Conservation (phyloP, 495 filamentous ascomycete genomes). For the Amniculicola lignicola region DNA sequence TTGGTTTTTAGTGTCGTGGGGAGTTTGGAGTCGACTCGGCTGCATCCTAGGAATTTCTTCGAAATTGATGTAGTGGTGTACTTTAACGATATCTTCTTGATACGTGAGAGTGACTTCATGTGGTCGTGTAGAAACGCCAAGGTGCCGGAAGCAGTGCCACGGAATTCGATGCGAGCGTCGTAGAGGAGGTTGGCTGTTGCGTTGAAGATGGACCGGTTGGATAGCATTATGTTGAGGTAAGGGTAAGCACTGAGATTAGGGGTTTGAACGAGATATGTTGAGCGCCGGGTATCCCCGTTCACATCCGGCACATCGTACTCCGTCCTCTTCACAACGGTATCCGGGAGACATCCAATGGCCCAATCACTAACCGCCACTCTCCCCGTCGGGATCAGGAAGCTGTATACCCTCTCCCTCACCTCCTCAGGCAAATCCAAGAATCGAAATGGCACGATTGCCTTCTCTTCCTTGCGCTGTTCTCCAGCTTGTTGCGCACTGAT, state of each 20-base stretch:
- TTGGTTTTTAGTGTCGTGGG: constrained; percentile 10
- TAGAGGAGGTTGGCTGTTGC: constrained; percentile 4
- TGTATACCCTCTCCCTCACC: constrained; percentile 3
- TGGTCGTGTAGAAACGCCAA: constrained; percentile 18
- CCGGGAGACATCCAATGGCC: constrained; percentile 6
- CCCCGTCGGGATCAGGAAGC: neutral
- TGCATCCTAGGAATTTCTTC: constrained; percentile 6
- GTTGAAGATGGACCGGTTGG: neutral
- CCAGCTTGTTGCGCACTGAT: neutral
- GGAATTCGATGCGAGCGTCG: constrained; percentile 1
- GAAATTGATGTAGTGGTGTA: constrained; percentile 9
- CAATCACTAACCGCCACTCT: constrained; percentile 8
- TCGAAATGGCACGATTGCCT: constrained; percentile 1
- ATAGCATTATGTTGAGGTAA: constrained; percentile 11
- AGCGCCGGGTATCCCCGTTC: constrained; percentile 1
- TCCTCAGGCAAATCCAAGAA: constrained; percentile 13
- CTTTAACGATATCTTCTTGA: constrained; percentile 1
- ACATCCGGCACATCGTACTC: constrained; percentile 13
- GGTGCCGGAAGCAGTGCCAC: constrained; percentile 11
- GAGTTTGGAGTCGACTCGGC: neutral
- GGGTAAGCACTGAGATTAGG: neutral
- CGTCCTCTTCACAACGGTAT: constrained; percentile 1
- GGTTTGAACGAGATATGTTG: constrained; percentile 4
- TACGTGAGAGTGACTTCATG: neutral
- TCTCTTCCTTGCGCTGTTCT: neutral